Base-by-base conservation (phyloP, 345 rosid genomes). In the Aquilaria yunnanensis region DNA sequence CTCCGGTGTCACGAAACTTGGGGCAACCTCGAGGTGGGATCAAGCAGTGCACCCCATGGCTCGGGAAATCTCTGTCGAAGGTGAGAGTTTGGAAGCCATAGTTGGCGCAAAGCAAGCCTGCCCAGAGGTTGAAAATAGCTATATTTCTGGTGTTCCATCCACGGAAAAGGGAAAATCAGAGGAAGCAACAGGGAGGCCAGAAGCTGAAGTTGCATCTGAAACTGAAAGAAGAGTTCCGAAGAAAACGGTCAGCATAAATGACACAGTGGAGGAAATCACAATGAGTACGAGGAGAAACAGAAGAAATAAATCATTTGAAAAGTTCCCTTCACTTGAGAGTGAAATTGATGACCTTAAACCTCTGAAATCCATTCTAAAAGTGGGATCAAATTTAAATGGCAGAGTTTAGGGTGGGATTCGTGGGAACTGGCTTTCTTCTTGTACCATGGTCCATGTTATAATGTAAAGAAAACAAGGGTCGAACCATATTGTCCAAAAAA, bases 181-280 rank as follows among this genome's bases (percentile, higher is more conserved):
- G 56, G 80, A 68, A 62, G 66, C 55, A 47, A 2, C 60, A 55
- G 6, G 56, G 12, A 46, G 43, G 43, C 7, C 43, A 37, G 43
- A 37, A 37, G 43, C 43, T 37, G 43, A 37, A 37, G 43, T 69
- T 30, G 30, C 63, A 4, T 41, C 23, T 59, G 56, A 4, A 51
- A 10, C 61, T 60, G 56, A 70, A 67, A 56, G 69, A 47, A 73
- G 56, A 59, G 63, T 72, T 58, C 57, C 78, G 51, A 78, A 72
- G 77, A 86, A 74, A 70, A 32, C 10, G 68, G 92, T 86, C 3
- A 81, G 92, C 82, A 77, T 78, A 58, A 75, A 77, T 71, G 82
- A 78, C 0, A 76, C 60, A 45, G 74, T 78, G 1, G 86, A 81
- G 70, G 78, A 65, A 51, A 77, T 83, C 37, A 67, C 48, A 5